Evolutionary conservation across 257 asterid species (phyloP).

Genomic region (Nicotiana paniculata): DNA sequence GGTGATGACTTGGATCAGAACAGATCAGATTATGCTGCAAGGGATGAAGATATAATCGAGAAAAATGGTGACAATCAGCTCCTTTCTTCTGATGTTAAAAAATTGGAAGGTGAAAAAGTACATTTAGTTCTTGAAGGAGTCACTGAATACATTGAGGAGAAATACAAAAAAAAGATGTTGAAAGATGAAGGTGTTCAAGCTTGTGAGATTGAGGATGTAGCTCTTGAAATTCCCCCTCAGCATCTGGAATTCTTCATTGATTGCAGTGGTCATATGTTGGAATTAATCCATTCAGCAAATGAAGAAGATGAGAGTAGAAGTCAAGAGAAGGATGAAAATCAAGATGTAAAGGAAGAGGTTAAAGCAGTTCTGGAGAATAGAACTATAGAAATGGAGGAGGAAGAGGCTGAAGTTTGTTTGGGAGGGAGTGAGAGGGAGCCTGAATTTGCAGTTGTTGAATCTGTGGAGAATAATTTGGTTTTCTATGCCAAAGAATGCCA

Average conservation of each 20-base stretch:
- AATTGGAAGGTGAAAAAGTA: slow-evolving; percentile 9
- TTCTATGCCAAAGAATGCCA: slow-evolving; percentile 45
- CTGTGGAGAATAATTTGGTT: slow-evolving; percentile 52
- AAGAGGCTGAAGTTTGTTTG: slow-evolving; percentile 27
- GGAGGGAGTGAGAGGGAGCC: slow-evolving; percentile 33
- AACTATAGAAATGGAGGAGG: slow-evolving; percentile 8
- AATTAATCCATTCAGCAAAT: slow-evolving; percentile 41
- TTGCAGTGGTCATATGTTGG: slow-evolving; percentile 50
- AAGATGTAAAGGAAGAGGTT: slow-evolving; percentile 16
- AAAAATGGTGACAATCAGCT: slow-evolving; percentile 14
- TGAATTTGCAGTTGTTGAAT: slow-evolving; percentile 38
- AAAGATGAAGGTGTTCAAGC: slow-evolving; percentile 53
- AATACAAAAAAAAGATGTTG: slow-evolving; percentile 16
- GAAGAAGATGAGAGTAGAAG: slow-evolving; percentile 30
- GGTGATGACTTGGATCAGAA: background rate
- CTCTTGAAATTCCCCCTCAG: slow-evolving; percentile 38
- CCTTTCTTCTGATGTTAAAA: slow-evolving; percentile 6
- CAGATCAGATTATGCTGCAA: slow-evolving; percentile 14
- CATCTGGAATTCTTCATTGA: slow-evolving; percentile 82
- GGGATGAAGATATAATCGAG: slow-evolving; percentile 10
- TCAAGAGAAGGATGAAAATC: background rate
- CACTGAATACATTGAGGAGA: slow-evolving; percentile 23
- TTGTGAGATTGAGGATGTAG: slow-evolving; percentile 31
- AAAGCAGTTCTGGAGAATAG: slow-evolving; percentile 22
- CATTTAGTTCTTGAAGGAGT: slow-evolving; percentile 3